Percentiles rank a stretch among this genome's conserved stretches.
Evolutionary conservation across 768 basidiomycete species (phyloP).

Genomic region (Pleurotus platypus): DNA sequence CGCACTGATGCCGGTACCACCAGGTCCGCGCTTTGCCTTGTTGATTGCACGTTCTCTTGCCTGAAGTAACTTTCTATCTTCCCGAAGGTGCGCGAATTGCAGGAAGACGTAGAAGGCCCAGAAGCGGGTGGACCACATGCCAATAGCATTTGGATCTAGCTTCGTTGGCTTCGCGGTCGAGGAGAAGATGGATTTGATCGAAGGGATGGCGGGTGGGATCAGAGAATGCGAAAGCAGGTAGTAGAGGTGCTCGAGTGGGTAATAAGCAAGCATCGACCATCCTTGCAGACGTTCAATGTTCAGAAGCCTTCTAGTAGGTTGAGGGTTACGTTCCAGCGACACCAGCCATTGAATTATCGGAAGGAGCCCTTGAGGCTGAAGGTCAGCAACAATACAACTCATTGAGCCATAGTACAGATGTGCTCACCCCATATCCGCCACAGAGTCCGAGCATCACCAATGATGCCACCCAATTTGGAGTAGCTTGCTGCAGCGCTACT

Average conservation of each 20-base stretch:
- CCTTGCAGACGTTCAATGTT: conserved; percentile 80
- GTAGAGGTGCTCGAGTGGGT: conserved; percentile 73
- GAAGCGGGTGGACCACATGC: conserved; percentile 73
- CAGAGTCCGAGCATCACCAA: conserved; percentile 68
- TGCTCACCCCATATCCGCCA: conserved; percentile 78
- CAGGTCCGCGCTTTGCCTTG: conserved; percentile 35
- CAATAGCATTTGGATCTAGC: conserved; percentile 45
- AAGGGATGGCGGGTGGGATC: conserved; percentile 51
- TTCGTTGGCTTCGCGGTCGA: conserved; percentile 36
- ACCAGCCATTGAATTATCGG: conserved; percentile 81
- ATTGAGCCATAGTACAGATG: not conserved
- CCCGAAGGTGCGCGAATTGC: conserved; percentile 69
- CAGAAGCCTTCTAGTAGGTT: conserved; percentile 65
- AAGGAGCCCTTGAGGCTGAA: conserved; percentile 51
- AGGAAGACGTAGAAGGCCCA: conserved; percentile 80
- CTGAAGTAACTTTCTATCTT: conserved; percentile 60
- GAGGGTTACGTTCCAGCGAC: conserved; percentile 65
- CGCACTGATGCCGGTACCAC: conserved; percentile 39
- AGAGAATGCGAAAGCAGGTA: conserved; percentile 62
- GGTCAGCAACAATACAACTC: not conserved
- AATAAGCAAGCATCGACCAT: conserved; percentile 76
- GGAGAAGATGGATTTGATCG: conserved; percentile 39
- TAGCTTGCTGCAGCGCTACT: conserved; percentile 54
- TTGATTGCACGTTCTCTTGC: conserved; percentile 51
- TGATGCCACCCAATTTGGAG: conserved; percentile 47